A percentile compares a stretch with the other conserved stretches of the same genome.
Conservation (phyloP, 202 grass and related monocot species). For the Digitaria exilis region DNA sequence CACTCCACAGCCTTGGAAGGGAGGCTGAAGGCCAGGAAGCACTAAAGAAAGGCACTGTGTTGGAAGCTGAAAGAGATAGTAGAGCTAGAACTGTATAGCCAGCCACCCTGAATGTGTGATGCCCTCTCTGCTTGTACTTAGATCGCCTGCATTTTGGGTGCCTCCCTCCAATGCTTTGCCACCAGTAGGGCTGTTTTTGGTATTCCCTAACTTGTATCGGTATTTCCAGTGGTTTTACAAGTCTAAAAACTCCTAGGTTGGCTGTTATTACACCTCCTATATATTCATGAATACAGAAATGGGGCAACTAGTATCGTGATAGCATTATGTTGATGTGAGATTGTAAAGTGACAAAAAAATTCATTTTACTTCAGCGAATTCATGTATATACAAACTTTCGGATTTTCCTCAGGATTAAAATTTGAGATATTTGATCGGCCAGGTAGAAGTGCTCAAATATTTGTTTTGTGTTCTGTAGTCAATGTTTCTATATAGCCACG, state of each 20-base stretch:
- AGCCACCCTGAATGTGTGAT: conserved; percentile 18
- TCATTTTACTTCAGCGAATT: conserved; percentile 39
- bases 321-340: conserved; percentile 48
- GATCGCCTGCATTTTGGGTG: conserved; percentile 46
- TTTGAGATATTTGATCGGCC: conserved; percentile 11
- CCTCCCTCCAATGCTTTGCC: conserved; percentile 45
- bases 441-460: background rate
- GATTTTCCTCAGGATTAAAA: background rate
- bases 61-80: conserved; percentile 64
- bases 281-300: conserved; percentile 57
- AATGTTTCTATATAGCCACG: background rate
- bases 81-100: conserved; percentile 61
- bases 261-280: conserved; percentile 50
- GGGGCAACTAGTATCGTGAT: conserved; percentile 34
- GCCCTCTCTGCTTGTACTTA: conserved; percentile 52
- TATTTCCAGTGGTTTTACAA: conserved; percentile 49
- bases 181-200: conserved; percentile 63
- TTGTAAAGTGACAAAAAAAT: conserved; percentile 54
- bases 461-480: background rate
- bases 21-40: conserved; percentile 57
- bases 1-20: conserved; percentile 66
- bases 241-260: conserved; percentile 40
- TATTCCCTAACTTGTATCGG: conserved; percentile 49
- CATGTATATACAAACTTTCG: conserved; percentile 61
- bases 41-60: conserved; percentile 51